These are phyloP conservation scores for Excoecaria cochinchinensis DNA, from an alignment of 345 rosid species.

Conservation along the genomic window DNA sequence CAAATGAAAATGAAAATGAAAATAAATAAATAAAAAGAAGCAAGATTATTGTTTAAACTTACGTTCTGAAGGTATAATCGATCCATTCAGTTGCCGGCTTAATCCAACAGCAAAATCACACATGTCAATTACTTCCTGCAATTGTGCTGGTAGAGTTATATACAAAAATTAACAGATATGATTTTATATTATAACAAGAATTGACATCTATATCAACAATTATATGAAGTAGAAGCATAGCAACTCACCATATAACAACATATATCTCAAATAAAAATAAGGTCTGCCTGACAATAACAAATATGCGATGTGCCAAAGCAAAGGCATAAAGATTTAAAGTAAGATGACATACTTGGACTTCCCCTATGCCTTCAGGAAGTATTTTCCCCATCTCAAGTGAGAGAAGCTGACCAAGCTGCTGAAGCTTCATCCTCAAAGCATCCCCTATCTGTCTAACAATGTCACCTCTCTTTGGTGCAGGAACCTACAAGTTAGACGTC, in stretches of 20 bases:
- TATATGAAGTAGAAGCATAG: neutral
- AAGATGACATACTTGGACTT: constrained; percentile 68
- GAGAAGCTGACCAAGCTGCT: constrained; percentile 78
- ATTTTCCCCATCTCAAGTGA: constrained; percentile 99
- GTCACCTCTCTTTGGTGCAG: constrained; percentile 97
- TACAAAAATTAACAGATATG: neutral
- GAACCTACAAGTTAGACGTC: constrained; percentile 47
- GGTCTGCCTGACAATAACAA: neutral
- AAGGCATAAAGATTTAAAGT: neutral
- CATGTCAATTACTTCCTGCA: constrained; percentile 97
- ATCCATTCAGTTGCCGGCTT: constrained; percentile 96
- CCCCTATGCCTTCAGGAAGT: constrained; percentile 95
- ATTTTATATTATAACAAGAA: neutral
- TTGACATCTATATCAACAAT: neutral
- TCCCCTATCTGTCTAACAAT: constrained; percentile 96
- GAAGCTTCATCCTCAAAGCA: constrained; percentile 76
- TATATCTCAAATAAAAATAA: neutral
- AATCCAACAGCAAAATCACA: constrained; percentile 95
- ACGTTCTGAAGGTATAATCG: constrained; percentile 95
- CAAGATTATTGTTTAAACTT: constrained; percentile 34
- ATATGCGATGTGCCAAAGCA: neutral
- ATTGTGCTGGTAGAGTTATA: constrained; percentile 12
- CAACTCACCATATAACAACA: neutral
- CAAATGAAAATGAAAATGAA: constrained; percentile 2
- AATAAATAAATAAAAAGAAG: neutral